Base-by-base conservation (phyloP, 2,329 filamentous ascomycete genomes). In the Alternaria sp. region DNA sequence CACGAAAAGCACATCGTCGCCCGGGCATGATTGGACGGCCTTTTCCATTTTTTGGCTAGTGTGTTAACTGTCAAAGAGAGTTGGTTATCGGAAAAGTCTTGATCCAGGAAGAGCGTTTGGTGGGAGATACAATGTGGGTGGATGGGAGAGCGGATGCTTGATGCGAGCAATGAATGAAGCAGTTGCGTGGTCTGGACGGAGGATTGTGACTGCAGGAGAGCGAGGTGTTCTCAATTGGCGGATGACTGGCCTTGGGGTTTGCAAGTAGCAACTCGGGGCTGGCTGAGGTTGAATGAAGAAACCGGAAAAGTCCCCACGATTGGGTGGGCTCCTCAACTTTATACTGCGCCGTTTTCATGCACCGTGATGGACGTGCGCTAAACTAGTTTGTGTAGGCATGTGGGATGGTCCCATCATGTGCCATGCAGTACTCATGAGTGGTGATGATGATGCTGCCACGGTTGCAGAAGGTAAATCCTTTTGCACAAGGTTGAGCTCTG, bases 1-100 rank as follows among this genome's bases (percentile, higher is more conserved):
- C 68, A 70, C 71, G 71, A 75, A 77, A 76, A 77, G 74, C 74
- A 75, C 70, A 71, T 72, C 61, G 73, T 75, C 72, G 68, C 70
- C 70, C 67, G 69, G 72, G 72, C 75, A 77, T 75, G 65, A 75
- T 75, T 72, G 67, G 71, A 75, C 69, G 73, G 69, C 72, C 73
- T 74, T 76, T 73, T 71, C 69, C 67, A 38, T 36, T 69, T 69
- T 42, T 69, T 71, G 68, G 69, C 66, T 67, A 36, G 32, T 36
- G 32, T 34, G 70, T 68, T 67, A 67, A 68, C 66, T 64, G 70
- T 69, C 67, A 76, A 70, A 71, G 70, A 73, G 72, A 68, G 67
- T 74, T 71, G 72, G 73, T 70, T 72, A 65, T 68, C 65, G 71
- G 66, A 72, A 73, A 75, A 70, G 70, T 75, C 71, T 70, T 66